Conservation (phyloP, 305 asterid genomes). For the Rubia peregrina region DNA sequence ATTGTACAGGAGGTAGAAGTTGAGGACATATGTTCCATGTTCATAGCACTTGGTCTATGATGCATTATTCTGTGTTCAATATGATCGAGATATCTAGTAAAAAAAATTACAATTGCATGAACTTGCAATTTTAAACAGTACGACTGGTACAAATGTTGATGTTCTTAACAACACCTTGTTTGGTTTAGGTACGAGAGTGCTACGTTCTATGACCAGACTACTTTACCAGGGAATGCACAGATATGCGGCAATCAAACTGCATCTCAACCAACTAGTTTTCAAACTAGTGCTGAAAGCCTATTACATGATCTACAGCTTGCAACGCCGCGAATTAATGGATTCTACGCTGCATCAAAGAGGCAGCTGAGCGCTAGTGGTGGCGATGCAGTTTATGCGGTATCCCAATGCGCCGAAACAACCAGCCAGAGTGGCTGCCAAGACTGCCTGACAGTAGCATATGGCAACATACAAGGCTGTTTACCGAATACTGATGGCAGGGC, state of each 20-base stretch:
- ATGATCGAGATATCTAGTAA: no score
- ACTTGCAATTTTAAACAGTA: no score
- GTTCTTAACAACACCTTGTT: no score
- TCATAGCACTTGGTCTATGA: not conserved
- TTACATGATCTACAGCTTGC: conserved; percentile 46
- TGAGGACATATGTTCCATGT: not conserved
- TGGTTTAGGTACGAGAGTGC: conserved; percentile 59
- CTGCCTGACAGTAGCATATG: conserved; percentile 55
- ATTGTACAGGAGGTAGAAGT: no score
- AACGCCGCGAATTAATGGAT: conserved; percentile 48
- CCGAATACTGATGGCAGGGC: conserved; percentile 66
- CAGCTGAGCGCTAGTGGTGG: conserved; percentile 13
- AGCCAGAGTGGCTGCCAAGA: conserved; percentile 49
- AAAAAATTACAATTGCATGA: no score
- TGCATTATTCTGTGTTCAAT: not conserved
- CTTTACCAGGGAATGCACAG: conserved; percentile 47
- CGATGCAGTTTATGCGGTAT: conserved; percentile 42
- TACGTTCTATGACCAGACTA: conserved; percentile 52
- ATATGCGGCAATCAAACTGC: conserved; percentile 52
- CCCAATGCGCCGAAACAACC: conserved; percentile 71
- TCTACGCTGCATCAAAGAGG: conserved; percentile 42
- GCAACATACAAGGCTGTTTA: conserved; percentile 63
- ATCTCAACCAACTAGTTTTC: conserved; percentile 36
- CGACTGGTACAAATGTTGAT: no score
- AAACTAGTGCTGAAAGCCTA: conserved; percentile 26